A percentile compares a stretch with the other conserved stretches of the same genome.
phyloP scores from a whole-genome alignment of 2,329 filamentous ascomycete genomes.

The Colletotrichum tamarilloi region DNA sequence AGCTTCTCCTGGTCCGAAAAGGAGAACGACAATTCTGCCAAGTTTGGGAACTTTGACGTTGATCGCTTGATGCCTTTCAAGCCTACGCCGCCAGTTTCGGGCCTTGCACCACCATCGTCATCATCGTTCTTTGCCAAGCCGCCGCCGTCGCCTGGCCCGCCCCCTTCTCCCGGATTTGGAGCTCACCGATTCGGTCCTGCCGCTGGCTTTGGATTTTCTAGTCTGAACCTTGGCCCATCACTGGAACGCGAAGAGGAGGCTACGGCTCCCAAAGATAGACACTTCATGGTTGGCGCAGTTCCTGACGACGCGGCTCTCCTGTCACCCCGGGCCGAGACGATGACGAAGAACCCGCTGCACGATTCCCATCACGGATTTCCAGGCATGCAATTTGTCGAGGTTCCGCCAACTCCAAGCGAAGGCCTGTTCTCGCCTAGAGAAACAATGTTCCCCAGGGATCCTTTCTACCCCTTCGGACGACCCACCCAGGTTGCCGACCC shows the following conservation, averaged over 20 bases:
- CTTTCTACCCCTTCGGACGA: slow-evolving; percentile 62
- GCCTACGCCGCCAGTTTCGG: slow-evolving; percentile 46
- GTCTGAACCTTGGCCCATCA: slow-evolving; percentile 45
- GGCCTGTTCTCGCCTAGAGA: slow-evolving; percentile 65
- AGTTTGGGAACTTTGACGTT: slow-evolving; percentile 53
- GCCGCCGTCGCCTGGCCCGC: slow-evolving; percentile 58
- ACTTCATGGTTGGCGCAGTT: slow-evolving; percentile 48
- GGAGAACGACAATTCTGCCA: slow-evolving; percentile 53
- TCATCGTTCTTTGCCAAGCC: slow-evolving; percentile 49
- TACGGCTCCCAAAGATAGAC: slow-evolving; percentile 44
- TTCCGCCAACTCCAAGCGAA: slow-evolving; percentile 62
- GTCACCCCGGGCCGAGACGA: slow-evolving; percentile 78
- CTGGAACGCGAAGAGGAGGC: slow-evolving; percentile 39
- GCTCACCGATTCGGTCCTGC: slow-evolving; percentile 51
- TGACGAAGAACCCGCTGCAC: slow-evolving; percentile 76
- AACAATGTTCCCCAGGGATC: slow-evolving; percentile 64
- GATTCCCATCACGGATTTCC: slow-evolving; percentile 54
- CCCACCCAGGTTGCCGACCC: slow-evolving; percentile 70
- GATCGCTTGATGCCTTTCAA: slow-evolving; percentile 48
- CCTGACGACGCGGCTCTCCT: slow-evolving; percentile 68
- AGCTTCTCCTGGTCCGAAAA: slow-evolving; percentile 69
- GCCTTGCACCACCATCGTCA: slow-evolving; percentile 41
- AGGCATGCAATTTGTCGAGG: slow-evolving; percentile 64
- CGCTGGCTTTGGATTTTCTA: slow-evolving; percentile 56
- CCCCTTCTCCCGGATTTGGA: slow-evolving; percentile 57